Evolutionary conservation across 352 stramenopile species (phyloP).

Genomic region (Pythium coloratum): DNA sequence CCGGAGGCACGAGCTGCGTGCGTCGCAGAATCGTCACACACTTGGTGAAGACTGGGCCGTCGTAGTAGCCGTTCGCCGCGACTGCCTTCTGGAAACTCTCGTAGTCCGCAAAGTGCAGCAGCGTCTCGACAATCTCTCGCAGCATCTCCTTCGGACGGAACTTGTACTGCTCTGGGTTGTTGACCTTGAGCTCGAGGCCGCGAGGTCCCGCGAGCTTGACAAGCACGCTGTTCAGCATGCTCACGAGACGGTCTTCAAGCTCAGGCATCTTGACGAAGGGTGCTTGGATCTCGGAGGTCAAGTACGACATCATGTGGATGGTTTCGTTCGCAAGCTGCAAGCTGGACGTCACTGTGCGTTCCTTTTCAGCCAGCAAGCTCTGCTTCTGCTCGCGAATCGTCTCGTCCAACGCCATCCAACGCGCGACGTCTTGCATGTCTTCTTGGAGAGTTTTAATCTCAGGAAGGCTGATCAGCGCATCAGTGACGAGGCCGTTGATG

Average conservation of each 20-base stretch:
- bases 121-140: conserved; percentile 94
- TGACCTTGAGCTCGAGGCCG: conserved; percentile 95
- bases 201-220: conserved; percentile 93
- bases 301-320: conserved; percentile 97
- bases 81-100: conserved; percentile 91
- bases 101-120: conserved; percentile 93
- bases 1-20: conserved; percentile 55
- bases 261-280: conserved; percentile 94
- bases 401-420: conserved; percentile 85
- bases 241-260: conserved; percentile 93
- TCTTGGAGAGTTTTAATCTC: conserved; percentile 94
- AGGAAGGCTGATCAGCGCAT: conserved; percentile 94
- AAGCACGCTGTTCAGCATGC: conserved; percentile 96
- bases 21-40: conserved; percentile 65
- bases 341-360: conserved; percentile 91
- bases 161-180: conserved; percentile 98
- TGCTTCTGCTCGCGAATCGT: conserved; percentile 90
- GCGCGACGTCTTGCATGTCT: conserved; percentile 82
- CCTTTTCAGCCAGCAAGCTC: conserved; percentile 85
- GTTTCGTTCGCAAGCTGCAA: conserved; percentile 97
- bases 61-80: conserved; percentile 89
- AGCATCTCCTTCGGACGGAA: conserved; percentile 98
- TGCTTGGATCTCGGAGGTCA: conserved; percentile 93
- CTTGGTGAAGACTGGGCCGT: conserved; percentile 72
- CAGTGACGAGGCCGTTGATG: conserved; percentile 96